Conservation (phyloP, 2,329 filamentous ascomycete species). For the Chaetothyriales sp. region DNA sequence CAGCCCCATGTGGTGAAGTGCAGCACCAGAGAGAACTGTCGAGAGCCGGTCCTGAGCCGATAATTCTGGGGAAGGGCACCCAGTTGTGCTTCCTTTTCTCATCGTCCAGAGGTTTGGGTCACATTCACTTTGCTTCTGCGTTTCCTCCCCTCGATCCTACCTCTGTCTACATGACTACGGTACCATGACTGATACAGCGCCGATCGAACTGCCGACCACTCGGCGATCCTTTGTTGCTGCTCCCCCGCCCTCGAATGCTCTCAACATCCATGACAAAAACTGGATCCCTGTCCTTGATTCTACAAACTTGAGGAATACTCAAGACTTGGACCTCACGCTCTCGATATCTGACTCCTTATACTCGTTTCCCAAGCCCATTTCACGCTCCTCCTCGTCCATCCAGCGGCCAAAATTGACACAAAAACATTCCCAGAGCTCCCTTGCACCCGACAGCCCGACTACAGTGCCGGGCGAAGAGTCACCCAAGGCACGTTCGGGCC, state of each 20-base stretch:
- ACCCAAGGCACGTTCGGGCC: slow-evolving; percentile 6
- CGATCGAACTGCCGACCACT: slow-evolving; percentile 13
- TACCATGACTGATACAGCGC: slow-evolving; percentile 9
- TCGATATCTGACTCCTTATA: slow-evolving; percentile 6
- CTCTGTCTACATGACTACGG: not conserved
- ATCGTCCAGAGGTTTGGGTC: not conserved
- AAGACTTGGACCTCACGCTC: not conserved
- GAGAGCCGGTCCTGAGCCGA: not conserved
- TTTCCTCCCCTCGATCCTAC: not conserved
- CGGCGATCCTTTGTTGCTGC: slow-evolving; percentile 10
- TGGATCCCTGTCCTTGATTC: slow-evolving; percentile 15
- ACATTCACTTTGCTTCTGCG: too few relatives aligned
- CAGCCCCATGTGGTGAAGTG: not conserved
- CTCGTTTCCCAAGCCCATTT: slow-evolving; percentile 5
- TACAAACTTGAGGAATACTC: not conserved
- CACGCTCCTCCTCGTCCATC: slow-evolving; percentile 7
- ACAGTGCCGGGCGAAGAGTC: slow-evolving; percentile 8
- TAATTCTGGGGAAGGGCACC: not conserved
- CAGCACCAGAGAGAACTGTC: not conserved
- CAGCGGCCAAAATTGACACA: slow-evolving; percentile 7
- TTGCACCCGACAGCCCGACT: slow-evolving; percentile 10
- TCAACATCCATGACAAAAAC: slow-evolving; percentile 16
- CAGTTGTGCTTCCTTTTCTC: not conserved
- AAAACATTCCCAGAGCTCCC: slow-evolving; percentile 10
- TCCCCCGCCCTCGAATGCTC: not conserved